Conservation (phyloP, 306 rosid genomes). For the Gleditsia sinensis region DNA sequence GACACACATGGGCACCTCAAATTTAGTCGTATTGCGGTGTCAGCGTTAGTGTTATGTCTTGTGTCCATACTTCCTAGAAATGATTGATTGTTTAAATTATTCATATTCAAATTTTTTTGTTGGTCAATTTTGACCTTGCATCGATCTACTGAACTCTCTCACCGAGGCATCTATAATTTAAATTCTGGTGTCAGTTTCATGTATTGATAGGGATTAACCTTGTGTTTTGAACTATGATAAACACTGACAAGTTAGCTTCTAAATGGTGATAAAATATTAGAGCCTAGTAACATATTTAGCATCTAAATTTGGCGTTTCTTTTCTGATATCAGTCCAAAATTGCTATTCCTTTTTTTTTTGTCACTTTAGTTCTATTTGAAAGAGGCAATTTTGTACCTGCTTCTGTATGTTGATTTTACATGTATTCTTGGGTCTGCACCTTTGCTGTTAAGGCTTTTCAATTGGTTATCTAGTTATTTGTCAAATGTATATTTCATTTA, state of each 20-base stretch:
- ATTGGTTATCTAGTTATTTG: slow-evolving; percentile 4
- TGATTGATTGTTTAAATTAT: background rate
- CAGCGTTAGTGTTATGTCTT: too few relatives aligned
- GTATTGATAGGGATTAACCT: background rate
- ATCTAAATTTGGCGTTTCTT: background rate
- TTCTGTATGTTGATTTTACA: background rate
- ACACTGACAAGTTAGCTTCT: background rate
- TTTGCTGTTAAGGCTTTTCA: background rate
- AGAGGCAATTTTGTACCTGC: slow-evolving; percentile 1
- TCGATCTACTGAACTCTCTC: background rate
- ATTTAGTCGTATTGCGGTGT: too few relatives aligned
- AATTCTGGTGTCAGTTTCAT: background rate
- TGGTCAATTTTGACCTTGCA: background rate
- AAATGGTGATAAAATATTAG: background rate
- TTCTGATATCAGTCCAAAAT: background rate
- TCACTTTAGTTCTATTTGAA: background rate
- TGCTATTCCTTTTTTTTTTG: background rate
- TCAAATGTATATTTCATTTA: slow-evolving; percentile 10
- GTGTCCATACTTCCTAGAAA: too few relatives aligned
- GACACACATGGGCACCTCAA: too few relatives aligned
- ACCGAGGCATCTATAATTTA: background rate
- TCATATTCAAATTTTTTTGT: background rate
- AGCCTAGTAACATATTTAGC: background rate
- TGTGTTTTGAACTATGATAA: background rate
- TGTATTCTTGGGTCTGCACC: slow-evolving; percentile 12